Base-by-base conservation (phyloP, 176 grass and related monocot species). In the Thinopyrum elongatum region DNA sequence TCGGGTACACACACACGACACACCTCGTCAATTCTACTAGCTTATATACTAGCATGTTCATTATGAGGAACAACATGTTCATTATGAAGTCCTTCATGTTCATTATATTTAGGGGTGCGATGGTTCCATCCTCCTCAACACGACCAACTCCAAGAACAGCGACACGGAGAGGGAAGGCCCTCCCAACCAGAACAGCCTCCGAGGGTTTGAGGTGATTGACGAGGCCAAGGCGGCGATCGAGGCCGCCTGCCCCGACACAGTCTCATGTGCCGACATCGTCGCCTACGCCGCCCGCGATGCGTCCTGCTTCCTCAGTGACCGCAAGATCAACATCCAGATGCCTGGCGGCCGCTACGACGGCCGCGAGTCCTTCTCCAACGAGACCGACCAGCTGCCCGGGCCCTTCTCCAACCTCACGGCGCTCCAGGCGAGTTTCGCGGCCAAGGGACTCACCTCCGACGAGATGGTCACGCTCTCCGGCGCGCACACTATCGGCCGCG, bases 131-230 rank as follows among this genome's bases (percentile, higher is more conserved):
- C 53, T 58, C 2, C 53, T 58, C 53, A 58, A 21, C 19, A 21
- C 53, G 19, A 58, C 53, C 53, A 22, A 58, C 53, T 22, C 53
- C 7, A 58, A 58, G 2, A 58, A 58, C 53, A 22, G 2, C 19
- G 19, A 58, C 53, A 58, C 53, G 7, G 53, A 58, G 53, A 58
- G 53, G 19, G 53, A 58, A 21, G 53, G 53, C 53, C 53, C 53
- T 22, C 53, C 53, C 2, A 58, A 58, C 53, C 7, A 58, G 53
- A 8, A 58, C 42, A 75, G 42, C 74, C 65, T 88, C 0, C 80
- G 82, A 3, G 91, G 88, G 39, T 93, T 88, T 67, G 78, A 90
- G 49, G 69, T 90, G 33, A 83, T 93, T 74, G 91, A 93, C 74
- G 70, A 13, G 5, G 85, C 82, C 16, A 93, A 94, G 76, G 10